Percentiles rank a stretch among this genome's conserved stretches.
Evolutionary conservation across 176 grass and related monocot species (phyloP).

Genomic region (Juncus effusus): DNA sequence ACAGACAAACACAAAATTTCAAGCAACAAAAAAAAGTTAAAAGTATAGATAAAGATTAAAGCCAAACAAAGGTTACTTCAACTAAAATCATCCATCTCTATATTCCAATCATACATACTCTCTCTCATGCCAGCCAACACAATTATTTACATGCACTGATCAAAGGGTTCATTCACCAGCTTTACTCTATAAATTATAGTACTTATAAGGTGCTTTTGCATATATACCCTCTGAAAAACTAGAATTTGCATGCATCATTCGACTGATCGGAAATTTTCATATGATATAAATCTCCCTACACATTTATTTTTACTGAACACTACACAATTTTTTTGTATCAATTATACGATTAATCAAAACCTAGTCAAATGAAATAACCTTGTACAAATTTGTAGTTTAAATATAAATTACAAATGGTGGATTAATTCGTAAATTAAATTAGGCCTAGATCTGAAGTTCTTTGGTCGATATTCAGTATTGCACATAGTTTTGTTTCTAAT

Average conservation of each 20-base stretch:
- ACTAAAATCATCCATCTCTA: too few species aligned
- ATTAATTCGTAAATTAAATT: conserved; percentile 3
- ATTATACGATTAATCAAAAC: too few species aligned
- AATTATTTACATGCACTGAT: conserved; percentile 13
- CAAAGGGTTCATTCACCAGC: neutral
- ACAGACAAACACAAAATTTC: too few species aligned
- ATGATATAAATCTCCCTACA: too few species aligned
- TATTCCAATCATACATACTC: neutral
- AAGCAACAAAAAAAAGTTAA: too few species aligned
- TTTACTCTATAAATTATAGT: neutral
- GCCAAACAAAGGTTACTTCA: too few species aligned
- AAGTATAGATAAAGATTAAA: too few species aligned
- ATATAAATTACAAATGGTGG: neutral
- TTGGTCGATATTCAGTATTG: conserved; percentile 1
- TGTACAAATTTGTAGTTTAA: neutral
- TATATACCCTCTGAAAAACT: conserved; percentile 13
- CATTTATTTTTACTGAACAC: too few species aligned
- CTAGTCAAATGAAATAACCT: neutral
- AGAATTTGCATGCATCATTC: neutral
- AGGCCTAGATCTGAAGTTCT: neutral
- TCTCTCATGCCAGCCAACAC: neutral
- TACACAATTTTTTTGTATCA: too few species aligned
- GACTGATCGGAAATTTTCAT: too few species aligned
- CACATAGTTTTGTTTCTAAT: neutral
- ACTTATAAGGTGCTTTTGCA: neutral